Base-by-base conservation (phyloP, 164 flowering plant species). In the Stephania cephalantha region DNA sequence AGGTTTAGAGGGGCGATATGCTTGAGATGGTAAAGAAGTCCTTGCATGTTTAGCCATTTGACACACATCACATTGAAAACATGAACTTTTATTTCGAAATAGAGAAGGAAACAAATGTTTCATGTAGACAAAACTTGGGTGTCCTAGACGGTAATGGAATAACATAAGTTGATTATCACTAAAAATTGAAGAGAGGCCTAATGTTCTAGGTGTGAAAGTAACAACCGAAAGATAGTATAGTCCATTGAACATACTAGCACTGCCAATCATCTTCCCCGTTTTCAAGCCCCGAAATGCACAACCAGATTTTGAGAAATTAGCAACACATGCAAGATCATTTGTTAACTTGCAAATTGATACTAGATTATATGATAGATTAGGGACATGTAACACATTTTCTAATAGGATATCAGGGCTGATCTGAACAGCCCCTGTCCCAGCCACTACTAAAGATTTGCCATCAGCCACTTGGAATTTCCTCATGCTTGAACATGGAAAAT, bases 221-320 rank as follows among this genome's bases (percentile, higher is more conserved):
- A 68, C 63, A 48, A 12, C 0, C 53, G 13, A 48, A 8, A 3
- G 9, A 12, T 8, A 7, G 1, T 48, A 8, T 2, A 48, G 53
- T 48, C 53, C 9, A 8, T 48, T 48, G 1, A 42, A 46, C 52
- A 20, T 13, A 65, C 65, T 69, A 82, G 75, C 84, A 77, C 29
- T 65, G 68, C 77, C 81, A 78, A 73, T 79, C 82, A 17, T 78
- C 78, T 6, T 82, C 81, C 78, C 69, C 45, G 44, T 73, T 42
- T 3, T 8, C 69, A 9, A 65, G 45, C 73, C 71, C 71, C 1
- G 42, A 35, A 35, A 35, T 35, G 42, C 42, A 35, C 42, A 35
- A 4, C 42, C 42, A 2, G 4, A 35, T 35, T 35, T 35, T 35
- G 42, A 35, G 42, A 35, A 35, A 35, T 35, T 35, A 35, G 42